phyloP scores from a whole-genome alignment of 108 stramenopile species.

The Cyclotella cryptica region DNA sequence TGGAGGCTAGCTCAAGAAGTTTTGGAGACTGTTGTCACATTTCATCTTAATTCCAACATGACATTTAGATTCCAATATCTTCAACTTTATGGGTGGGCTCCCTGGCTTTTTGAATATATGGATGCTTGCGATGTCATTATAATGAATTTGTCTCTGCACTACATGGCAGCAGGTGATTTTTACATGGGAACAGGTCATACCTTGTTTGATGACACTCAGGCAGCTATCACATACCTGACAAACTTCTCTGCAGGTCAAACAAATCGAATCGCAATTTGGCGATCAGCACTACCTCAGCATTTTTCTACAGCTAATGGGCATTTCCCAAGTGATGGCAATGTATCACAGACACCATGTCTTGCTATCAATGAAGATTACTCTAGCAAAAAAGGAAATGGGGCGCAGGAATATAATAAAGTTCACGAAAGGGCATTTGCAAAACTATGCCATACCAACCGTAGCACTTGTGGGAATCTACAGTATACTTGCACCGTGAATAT shows the following conservation, averaged over 20 bases:
- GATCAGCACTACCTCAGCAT: neutral
- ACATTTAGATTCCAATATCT: conserved; percentile 8
- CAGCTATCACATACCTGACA: neutral
- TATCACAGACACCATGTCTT: neutral
- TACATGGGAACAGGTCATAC: neutral
- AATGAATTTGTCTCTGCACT: neutral
- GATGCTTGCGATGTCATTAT: conserved; percentile 9
- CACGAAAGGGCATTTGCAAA: neutral
- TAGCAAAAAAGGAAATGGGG: neutral
- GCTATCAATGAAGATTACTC: conserved; percentile 1
- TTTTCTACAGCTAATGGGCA: conserved; percentile 7
- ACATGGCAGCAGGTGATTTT: neutral
- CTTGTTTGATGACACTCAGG: conserved; percentile 6
- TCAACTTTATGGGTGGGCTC: conserved; percentile 3
- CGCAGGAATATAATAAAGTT: neutral
- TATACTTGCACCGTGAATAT: neutral
- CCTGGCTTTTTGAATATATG: conserved; percentile 2
- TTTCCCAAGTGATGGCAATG: neutral
- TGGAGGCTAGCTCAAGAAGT: neutral
- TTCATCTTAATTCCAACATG: neutral
- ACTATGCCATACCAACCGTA: neutral
- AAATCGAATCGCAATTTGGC: neutral
- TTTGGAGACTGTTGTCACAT: neutral
- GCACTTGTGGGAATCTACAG: neutral
- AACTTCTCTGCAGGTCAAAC: neutral